phyloP scores from a whole-genome alignment of 768 basidiomycete species.

The Nidularia pulvinata region DNA sequence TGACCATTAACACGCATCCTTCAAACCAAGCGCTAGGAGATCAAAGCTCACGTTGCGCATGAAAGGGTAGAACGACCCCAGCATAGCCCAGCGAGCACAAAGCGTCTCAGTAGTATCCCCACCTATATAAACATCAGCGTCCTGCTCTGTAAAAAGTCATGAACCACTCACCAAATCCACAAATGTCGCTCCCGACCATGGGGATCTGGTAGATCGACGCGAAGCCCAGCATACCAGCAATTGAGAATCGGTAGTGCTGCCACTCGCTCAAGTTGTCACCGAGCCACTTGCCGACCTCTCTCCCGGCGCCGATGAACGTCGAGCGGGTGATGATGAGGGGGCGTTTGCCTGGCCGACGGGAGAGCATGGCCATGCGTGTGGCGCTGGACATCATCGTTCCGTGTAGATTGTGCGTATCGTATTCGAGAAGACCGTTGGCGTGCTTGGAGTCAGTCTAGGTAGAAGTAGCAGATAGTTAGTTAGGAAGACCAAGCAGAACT shows the following conservation, averaged over 20 bases:
- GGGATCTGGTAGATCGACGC: slow-evolving; percentile 66
- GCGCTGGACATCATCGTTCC: slow-evolving; percentile 72
- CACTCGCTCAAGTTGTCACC: slow-evolving; percentile 65
- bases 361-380: slow-evolving; percentile 60
- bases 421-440: slow-evolving; percentile 57
- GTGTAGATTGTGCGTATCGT: slow-evolving; percentile 67
- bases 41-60: slow-evolving; percentile 62
- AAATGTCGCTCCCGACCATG: slow-evolving; percentile 79
- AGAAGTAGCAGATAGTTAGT: background rate
- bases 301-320: slow-evolving; percentile 70
- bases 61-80: slow-evolving; percentile 80
- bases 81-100: slow-evolving; percentile 76
- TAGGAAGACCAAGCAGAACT: no score
- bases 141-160: background rate
- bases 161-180: slow-evolving; percentile 51
- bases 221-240: slow-evolving; percentile 69
- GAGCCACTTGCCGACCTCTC: slow-evolving; percentile 72
- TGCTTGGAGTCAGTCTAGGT: slow-evolving; percentile 47
- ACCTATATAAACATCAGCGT: slow-evolving; percentile 22
- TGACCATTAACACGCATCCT: background rate
- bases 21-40: background rate
- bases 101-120: slow-evolving; percentile 66
- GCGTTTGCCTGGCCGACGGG: slow-evolving; percentile 58
- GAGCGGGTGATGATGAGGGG: slow-evolving; percentile 74
- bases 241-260: slow-evolving; percentile 58